Conservation (phyloP, 1,139 yeast species). For the Blastobotrys arbuscula region DNA sequence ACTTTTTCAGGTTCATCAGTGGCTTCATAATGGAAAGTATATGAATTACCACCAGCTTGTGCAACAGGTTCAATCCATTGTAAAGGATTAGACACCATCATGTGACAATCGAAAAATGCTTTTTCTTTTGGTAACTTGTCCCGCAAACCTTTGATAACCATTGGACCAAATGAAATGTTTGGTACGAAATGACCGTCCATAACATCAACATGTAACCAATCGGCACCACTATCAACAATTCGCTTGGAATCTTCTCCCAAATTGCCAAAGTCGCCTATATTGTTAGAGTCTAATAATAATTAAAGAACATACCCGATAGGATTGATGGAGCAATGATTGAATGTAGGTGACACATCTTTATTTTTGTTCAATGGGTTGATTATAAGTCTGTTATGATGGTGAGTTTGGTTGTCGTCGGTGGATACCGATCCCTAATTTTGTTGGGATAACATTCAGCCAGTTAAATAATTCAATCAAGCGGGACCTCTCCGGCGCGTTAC, state of each 20-base stretch:
- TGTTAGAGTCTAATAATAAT: neutral
- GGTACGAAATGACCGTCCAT: constrained; percentile 99
- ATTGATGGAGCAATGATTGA: constrained; percentile 95
- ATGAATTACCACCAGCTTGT: constrained; percentile 92
- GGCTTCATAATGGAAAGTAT: constrained; percentile 94
- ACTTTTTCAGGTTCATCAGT: constrained; percentile 72
- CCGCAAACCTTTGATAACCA: constrained; percentile 76
- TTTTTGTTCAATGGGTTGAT: neutral
- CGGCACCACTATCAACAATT: constrained; percentile 70
- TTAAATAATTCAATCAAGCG: too few relatives aligned
- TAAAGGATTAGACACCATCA: constrained; percentile 96
- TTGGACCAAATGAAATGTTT: constrained; percentile 89
- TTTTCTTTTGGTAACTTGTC: constrained; percentile 63
- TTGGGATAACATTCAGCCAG: too few relatives aligned
- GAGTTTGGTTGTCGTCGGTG: neutral
- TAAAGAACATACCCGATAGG: constrained; percentile 57
- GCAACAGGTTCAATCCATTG: constrained; percentile 94
- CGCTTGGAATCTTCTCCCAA: constrained; percentile 82
- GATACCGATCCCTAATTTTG: too few relatives aligned
- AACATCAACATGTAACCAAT: constrained; percentile 96
- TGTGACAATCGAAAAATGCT: constrained; percentile 94
- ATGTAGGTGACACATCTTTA: constrained; percentile 25
- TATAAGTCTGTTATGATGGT: neutral
- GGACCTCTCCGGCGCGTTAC: too few relatives aligned
- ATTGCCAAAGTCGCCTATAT: constrained; percentile 63